These are phyloP conservation scores for Termitomyces sp. DNA, from an alignment of 768 basidiomycete species.

Conservation along the genomic window DNA sequence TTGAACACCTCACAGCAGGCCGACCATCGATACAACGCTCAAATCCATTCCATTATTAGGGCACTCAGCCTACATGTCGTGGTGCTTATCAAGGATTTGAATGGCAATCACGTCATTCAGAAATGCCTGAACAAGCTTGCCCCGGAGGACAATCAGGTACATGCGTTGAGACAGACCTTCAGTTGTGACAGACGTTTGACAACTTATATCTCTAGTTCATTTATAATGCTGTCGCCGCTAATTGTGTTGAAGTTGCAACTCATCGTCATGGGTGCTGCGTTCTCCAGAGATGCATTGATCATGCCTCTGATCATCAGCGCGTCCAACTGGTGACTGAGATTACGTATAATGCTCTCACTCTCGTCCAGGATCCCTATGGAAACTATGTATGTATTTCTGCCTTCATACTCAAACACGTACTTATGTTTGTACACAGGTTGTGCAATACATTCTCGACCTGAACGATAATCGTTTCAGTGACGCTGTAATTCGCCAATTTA, in stretches of 20 bases:
- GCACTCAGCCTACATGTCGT: conserved; percentile 98
- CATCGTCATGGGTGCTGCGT: conserved; percentile 99
- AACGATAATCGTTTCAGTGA: conserved; percentile 99
- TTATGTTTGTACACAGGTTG: conserved; percentile 51
- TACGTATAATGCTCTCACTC: conserved; percentile 94
- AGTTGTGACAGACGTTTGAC: background rate
- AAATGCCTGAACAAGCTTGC: conserved; percentile 98
- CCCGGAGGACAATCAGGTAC: conserved; percentile 96
- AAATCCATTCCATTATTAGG: conserved; percentile 96
- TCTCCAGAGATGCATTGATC: conserved; percentile 95
- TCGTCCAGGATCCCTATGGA: conserved; percentile 96
- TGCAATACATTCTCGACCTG: conserved; percentile 97
- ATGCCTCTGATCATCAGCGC: conserved; percentile 93
- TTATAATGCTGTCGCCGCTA: conserved; percentile 97
- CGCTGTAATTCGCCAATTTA: conserved; percentile 94
- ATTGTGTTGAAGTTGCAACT: conserved; percentile 98
- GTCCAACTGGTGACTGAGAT: conserved; percentile 98
- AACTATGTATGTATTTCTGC: conserved; percentile 64
- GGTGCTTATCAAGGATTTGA: conserved; percentile 97
- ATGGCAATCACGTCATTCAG: conserved; percentile 97
- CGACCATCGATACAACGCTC: conserved; percentile 78
- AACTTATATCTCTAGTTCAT: conserved; percentile 66
- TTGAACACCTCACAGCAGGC: conserved; percentile 60
- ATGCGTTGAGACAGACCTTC: background rate
- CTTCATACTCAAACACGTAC: background rate